phyloP scores from a whole-genome alignment of 495 filamentous ascomycete genomes.

The Penicillium subrubescens region DNA sequence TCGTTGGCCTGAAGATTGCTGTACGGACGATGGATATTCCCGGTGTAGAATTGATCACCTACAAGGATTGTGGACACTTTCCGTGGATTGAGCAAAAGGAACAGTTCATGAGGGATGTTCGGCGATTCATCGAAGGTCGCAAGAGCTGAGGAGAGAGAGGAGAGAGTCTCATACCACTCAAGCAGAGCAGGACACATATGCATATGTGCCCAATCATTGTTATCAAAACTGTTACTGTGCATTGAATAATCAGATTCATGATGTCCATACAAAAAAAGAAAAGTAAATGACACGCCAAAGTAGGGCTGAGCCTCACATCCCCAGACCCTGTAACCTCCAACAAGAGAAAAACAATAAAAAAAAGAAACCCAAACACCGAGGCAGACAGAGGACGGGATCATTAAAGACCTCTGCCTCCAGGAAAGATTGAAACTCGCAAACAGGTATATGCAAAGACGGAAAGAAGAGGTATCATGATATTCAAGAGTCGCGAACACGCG shows the following conservation, averaged over 20 bases:
- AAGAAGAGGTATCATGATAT: conserved; percentile 31
- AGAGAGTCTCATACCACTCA: background rate
- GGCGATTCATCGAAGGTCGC: conserved; percentile 14
- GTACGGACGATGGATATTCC: conserved; percentile 13
- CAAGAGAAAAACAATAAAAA: conserved; percentile 8
- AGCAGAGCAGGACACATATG: background rate
- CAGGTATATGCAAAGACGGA: conserved; percentile 28
- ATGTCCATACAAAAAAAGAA: conserved; percentile 13
- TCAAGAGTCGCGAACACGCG: conserved; percentile 58
- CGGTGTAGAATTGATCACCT: conserved; percentile 9
- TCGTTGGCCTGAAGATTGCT: conserved; percentile 20
- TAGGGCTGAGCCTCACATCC: conserved; percentile 13
- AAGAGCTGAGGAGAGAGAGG: background rate
- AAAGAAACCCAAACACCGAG: conserved; percentile 27
- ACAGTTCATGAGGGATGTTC: conserved; percentile 17
- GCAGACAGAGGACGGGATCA: conserved; percentile 38
- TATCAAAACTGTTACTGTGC: conserved; percentile 15
- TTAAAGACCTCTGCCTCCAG: conserved; percentile 30
- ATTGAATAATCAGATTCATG: conserved; percentile 21
- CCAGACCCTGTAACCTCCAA: conserved; percentile 16
- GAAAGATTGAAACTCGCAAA: conserved; percentile 12
- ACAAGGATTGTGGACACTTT: conserved; percentile 28
- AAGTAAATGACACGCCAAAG: conserved; percentile 24
- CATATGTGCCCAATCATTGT: background rate
- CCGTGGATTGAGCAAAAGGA: conserved; percentile 26